Evolutionary conservation across 2,329 filamentous ascomycete species (phyloP).

Genomic region (Arthrobotrys sinensis): DNA sequence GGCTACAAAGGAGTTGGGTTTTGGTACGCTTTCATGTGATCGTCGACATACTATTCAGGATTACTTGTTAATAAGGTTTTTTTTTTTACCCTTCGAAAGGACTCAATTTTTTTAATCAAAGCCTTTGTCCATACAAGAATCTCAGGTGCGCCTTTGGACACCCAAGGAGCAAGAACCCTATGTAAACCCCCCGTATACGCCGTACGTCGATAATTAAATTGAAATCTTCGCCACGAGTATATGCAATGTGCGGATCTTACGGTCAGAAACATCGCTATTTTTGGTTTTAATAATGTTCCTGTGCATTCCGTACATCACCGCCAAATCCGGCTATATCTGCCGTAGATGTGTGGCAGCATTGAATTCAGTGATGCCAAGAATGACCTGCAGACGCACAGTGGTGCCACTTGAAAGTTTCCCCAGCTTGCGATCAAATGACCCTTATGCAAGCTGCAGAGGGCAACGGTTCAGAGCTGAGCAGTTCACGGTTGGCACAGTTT

Average conservation of each 20-base stretch:
- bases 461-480: conserved; percentile 17
- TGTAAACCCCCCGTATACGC: background rate
- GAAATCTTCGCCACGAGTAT: conserved; percentile 2
- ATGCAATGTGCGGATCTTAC: background rate
- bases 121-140: conserved; percentile 8
- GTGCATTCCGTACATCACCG: conserved; percentile 14
- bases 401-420: conserved; percentile 21
- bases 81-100: conserved; percentile 3
- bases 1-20: conserved; percentile 43
- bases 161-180: background rate
- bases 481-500: conserved; percentile 1
- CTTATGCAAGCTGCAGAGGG: conserved; percentile 10
- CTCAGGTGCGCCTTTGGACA: background rate
- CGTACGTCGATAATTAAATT: background rate
- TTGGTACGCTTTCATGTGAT: conserved; percentile 23
- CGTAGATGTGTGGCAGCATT: conserved; percentile 7
- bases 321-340: conserved; percentile 17
- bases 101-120: background rate
- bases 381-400: conserved; percentile 12
- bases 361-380: conserved; percentile 21
- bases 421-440: conserved; percentile 28
- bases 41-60: background rate
- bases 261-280: conserved; percentile 4
- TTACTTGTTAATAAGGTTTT: conserved; percentile 11
- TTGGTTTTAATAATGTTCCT: conserved; percentile 8